phyloP scores from a whole-genome alignment of 192 early-diverging fungal species.

The Thoreauomyces humboldtii region DNA sequence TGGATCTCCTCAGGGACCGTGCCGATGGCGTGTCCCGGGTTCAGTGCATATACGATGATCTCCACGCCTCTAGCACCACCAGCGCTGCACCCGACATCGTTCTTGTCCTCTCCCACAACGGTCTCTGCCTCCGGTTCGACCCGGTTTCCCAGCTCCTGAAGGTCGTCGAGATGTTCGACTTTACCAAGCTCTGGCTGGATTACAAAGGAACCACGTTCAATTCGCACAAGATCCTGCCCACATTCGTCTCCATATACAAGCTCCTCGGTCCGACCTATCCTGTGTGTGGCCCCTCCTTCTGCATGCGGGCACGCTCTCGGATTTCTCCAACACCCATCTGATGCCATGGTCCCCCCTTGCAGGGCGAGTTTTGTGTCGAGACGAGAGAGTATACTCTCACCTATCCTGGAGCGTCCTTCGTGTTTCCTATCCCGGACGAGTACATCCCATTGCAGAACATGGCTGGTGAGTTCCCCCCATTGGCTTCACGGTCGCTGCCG shows the following conservation, averaged over 20 bases:
- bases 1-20: slow-evolving; percentile 51
- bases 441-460: slow-evolving; percentile 37
- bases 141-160: slow-evolving; percentile 48
- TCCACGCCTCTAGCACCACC: not conserved
- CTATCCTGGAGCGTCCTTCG: slow-evolving; percentile 71
- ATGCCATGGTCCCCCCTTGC: too few relatives aligned
- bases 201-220: slow-evolving; percentile 54
- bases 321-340: too few relatives aligned
- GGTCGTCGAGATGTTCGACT: slow-evolving; percentile 63
- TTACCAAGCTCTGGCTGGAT: slow-evolving; percentile 48
- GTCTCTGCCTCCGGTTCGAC: slow-evolving; percentile 61
- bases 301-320: not conserved
- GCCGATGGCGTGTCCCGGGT: slow-evolving; percentile 53
- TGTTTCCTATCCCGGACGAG: slow-evolving; percentile 66
- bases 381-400: slow-evolving; percentile 59
- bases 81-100: slow-evolving; percentile 23
- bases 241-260: slow-evolving; percentile 65
- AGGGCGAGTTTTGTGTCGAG: slow-evolving; percentile 55
- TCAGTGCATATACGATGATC: slow-evolving; percentile 61
- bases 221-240: slow-evolving; percentile 62
- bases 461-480: slow-evolving; percentile 9
- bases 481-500: too few relatives aligned
- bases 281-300: not conserved
- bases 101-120: slow-evolving; percentile 27
- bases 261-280: slow-evolving; percentile 60